A percentile compares a stretch with the other conserved stretches of the same genome.
These are phyloP conservation scores for Bacterosira constricta DNA, from an alignment of 108 stramenopile species.

Conservation along the genomic window DNA sequence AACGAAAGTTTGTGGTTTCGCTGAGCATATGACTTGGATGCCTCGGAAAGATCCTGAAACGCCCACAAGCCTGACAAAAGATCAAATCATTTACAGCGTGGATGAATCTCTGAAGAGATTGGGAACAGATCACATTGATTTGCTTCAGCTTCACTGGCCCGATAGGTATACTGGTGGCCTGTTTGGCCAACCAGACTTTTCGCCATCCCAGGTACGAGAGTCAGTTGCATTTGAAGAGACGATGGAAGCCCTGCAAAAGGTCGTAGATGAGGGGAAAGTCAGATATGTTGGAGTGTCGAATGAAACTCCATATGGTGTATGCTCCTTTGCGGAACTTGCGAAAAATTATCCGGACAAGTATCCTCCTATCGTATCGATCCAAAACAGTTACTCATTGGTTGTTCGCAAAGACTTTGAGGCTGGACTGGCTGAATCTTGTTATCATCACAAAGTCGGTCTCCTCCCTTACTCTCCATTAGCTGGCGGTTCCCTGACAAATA, in stretches of 20 bases:
- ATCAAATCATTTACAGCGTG: constrained; percentile 84
- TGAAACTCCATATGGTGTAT: constrained; percentile 94
- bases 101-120: constrained; percentile 84
- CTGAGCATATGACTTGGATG: constrained; percentile 75
- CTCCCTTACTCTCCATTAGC: constrained; percentile 89
- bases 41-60: constrained; percentile 66
- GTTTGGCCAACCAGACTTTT: constrained; percentile 84
- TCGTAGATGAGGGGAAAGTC: constrained; percentile 82
- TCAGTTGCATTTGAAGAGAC: constrained; percentile 86
- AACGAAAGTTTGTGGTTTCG: constrained; percentile 81
- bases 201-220: constrained; percentile 51
- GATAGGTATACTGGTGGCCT: constrained; percentile 84
- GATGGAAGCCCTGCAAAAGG: constrained; percentile 70
- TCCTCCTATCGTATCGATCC: constrained; percentile 83
- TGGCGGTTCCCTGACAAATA: constrained; percentile 86
- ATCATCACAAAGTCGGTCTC: constrained; percentile 85
- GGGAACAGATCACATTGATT: constrained; percentile 91
- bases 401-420: constrained; percentile 88
- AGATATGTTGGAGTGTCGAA: constrained; percentile 88
- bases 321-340: constrained; percentile 72
- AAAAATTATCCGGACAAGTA: constrained; percentile 65
- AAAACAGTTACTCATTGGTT: constrained; percentile 88
- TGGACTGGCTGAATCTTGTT: constrained; percentile 87
- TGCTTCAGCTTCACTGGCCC: constrained; percentile 94
- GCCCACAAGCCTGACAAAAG: constrained; percentile 47